Evolutionary conservation across 2,329 filamentous ascomycete genomes (phyloP).

Genomic region (Esteya vermicola): DNA sequence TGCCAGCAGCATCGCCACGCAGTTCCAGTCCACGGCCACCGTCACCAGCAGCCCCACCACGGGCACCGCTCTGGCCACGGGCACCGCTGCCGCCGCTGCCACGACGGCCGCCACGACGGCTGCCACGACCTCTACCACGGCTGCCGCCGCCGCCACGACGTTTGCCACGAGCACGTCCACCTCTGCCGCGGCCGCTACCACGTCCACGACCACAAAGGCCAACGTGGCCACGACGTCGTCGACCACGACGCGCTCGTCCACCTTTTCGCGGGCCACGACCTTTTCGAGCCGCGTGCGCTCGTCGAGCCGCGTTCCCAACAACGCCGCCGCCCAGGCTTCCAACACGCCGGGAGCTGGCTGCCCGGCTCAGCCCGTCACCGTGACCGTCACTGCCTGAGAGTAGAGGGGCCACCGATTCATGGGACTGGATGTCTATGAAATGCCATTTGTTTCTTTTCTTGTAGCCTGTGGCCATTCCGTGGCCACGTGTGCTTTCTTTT

Average conservation of each 20-base stretch:
- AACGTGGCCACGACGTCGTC: background rate
- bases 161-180: background rate
- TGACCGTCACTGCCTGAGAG: too few relatives aligned
- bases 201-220: too few relatives aligned
- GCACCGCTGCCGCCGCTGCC: background rate
- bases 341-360: too few relatives aligned
- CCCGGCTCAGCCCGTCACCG: too few relatives aligned
- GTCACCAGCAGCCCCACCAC: constrained; percentile 1
- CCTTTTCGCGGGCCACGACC: background rate
- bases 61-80: background rate
- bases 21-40: constrained; percentile 12
- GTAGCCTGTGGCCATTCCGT: too few relatives aligned
- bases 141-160: background rate
- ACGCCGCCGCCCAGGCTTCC: too few relatives aligned
- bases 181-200: background rate
- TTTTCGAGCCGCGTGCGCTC: too few relatives aligned
- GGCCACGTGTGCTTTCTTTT: too few relatives aligned
- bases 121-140: background rate
- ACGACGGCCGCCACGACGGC: background rate
- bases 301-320: too few relatives aligned
- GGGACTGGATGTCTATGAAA: too few relatives aligned
- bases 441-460: too few relatives aligned
- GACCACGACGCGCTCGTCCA: background rate
- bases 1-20: constrained; percentile 12
- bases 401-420: too few relatives aligned